Conservation (phyloP, 805 yeast species). For the Yarrowia osloensis region DNA sequence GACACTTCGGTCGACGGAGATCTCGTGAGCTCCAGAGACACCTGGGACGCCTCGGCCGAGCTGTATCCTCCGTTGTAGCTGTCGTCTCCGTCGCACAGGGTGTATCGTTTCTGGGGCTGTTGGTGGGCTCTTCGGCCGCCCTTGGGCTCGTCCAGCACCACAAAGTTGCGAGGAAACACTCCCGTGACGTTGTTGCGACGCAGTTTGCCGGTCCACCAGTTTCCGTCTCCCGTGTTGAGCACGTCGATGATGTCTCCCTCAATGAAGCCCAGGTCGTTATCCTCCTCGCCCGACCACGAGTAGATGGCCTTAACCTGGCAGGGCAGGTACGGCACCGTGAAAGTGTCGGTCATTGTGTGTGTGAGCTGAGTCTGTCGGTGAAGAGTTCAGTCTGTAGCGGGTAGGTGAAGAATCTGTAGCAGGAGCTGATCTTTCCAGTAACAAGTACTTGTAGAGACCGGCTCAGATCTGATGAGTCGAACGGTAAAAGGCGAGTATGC, state of each 20-base stretch:
- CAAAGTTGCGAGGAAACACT: conserved; percentile 84
- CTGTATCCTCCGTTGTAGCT: neutral
- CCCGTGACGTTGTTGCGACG: conserved; percentile 82
- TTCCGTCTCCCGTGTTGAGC: conserved; percentile 75
- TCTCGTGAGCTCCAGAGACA: neutral
- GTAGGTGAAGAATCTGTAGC: neutral
- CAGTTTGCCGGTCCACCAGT: conserved; percentile 88
- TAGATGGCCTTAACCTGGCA: conserved; percentile 78
- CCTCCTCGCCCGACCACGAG: conserved; percentile 93
- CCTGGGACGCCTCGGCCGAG: conserved; percentile 4
- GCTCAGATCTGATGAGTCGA: conserved; percentile 4
- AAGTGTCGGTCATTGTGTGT: conserved; percentile 13
- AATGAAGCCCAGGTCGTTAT: conserved; percentile 83
- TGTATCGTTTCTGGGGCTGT: conserved; percentile 11
- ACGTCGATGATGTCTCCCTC: conserved; percentile 94
- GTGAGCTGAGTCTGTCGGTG: neutral
- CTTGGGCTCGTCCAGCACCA: conserved; percentile 42
- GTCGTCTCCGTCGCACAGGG: conserved; percentile 16
- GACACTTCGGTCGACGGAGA: neutral
- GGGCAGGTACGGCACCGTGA: conserved; percentile 47
- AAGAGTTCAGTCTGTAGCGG: no score
- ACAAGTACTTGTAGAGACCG: neutral
- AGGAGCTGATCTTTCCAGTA: neutral
- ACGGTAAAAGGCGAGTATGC: neutral
- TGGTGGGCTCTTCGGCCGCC: neutral